Evolutionary conservation across 148 eudicot genomes (phyloP).

Genomic region (Bassia scoparia): DNA sequence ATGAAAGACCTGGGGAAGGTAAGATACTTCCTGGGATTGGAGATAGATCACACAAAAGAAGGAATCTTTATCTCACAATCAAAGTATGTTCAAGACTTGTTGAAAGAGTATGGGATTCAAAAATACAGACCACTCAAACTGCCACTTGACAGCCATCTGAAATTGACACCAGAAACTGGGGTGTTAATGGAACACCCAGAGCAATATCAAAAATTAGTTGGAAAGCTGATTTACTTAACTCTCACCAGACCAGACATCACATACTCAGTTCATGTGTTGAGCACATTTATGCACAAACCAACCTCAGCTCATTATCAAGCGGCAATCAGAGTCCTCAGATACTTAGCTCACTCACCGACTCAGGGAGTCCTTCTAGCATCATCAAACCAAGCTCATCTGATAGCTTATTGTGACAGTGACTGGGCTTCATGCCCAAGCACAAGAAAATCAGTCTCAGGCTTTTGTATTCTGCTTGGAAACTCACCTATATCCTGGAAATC

Average conservation of each 20-base stretch:
- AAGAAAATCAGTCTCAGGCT: not conserved
- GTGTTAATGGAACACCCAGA: not conserved
- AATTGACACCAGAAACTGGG: not conserved
- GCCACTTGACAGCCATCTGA: no score
- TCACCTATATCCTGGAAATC: no score
- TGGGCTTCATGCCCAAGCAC: not conserved
- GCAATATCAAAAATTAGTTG: not conserved
- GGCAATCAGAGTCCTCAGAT: not conserved
- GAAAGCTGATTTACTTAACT: slow-evolving; percentile 4
- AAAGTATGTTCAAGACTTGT: not conserved
- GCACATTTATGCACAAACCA: no score
- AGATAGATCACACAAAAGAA: no score
- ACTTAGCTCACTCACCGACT: no score
- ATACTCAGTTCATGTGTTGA: no score
- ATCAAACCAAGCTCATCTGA: not conserved
- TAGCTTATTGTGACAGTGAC: not conserved
- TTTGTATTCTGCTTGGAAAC: not conserved
- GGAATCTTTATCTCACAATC: no score
- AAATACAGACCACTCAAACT: not conserved
- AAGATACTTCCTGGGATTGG: no score
- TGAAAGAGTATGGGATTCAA: not conserved
- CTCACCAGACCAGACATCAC: no score
- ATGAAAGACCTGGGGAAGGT: no score
- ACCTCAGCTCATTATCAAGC: not conserved
- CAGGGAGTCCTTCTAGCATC: no score